phyloP scores from a whole-genome alignment of 495 filamentous ascomycete species.

The Talaromyces ruber region DNA sequence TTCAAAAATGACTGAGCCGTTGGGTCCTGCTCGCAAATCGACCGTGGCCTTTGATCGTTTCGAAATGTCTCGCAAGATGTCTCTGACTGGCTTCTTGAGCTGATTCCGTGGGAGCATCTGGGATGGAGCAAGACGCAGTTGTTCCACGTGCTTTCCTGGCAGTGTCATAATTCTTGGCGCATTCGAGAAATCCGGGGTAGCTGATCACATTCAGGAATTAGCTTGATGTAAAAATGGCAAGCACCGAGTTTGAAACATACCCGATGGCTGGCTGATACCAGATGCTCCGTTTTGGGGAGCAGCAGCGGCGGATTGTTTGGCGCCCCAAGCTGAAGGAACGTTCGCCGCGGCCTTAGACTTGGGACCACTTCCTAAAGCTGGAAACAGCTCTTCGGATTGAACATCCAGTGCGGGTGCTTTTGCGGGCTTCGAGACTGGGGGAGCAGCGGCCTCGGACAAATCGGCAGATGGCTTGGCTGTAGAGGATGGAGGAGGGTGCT shows the following conservation, averaged over 20 bases:
- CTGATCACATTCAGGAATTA: not conserved
- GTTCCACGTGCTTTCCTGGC: conserved; percentile 71
- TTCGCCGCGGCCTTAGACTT: conserved; percentile 50
- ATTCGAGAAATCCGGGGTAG: conserved; percentile 13
- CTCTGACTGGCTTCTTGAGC: conserved; percentile 70
- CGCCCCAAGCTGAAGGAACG: conserved; percentile 59
- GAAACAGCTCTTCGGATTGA: conserved; percentile 82
- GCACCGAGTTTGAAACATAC: conserved; percentile 16
- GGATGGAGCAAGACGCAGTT: conserved; percentile 58
- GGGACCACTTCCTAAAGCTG: conserved; percentile 67
- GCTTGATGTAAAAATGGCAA: not conserved
- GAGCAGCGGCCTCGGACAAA: conserved; percentile 11
- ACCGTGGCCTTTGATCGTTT: conserved; percentile 79
- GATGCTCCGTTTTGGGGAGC: conserved; percentile 50
- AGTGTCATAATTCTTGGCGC: conserved; percentile 56
- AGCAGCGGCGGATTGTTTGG: conserved; percentile 48
- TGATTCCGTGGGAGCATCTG: conserved; percentile 66
- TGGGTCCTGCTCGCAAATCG: conserved; percentile 58
- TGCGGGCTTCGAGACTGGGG: conserved; percentile 28
- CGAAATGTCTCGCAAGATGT: conserved; percentile 82
- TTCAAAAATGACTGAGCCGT: conserved; percentile 65
- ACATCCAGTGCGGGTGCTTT: conserved; percentile 56
- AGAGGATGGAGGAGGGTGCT: conserved; percentile 45
- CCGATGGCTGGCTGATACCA: conserved; percentile 37
- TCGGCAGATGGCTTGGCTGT: conserved; percentile 13